Percentiles rank a stretch among this genome's conserved stretches.
Evolutionary conservation across 202 grass and related monocot species (phyloP).

Genomic region (Digitaria exilis): DNA sequence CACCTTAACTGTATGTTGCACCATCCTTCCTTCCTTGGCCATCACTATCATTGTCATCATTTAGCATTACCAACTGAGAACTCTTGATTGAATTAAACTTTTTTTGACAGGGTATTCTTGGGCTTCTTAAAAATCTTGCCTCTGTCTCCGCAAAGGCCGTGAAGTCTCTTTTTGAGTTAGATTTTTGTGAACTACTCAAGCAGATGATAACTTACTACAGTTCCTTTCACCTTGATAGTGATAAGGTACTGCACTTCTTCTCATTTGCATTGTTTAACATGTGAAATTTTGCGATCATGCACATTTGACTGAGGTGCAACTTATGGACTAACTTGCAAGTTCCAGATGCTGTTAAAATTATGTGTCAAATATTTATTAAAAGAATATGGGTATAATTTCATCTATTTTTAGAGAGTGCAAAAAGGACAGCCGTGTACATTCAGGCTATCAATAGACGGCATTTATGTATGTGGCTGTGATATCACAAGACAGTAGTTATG

Average conservation of each 20-base stretch:
- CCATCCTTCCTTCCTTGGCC: neutral
- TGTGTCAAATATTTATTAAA: neutral
- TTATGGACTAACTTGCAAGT: neutral
- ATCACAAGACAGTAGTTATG: slow-evolving; percentile 1
- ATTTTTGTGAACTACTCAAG: slow-evolving; percentile 46
- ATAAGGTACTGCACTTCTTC: slow-evolving; percentile 46
- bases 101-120: slow-evolving; percentile 46
- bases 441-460: neutral
- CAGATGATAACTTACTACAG: slow-evolving; percentile 47
- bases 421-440: neutral
- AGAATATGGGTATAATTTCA: neutral
- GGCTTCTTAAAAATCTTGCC: slow-evolving; percentile 44
- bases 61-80: neutral
- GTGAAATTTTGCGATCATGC: neutral
- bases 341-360: neutral
- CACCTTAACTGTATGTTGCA: slow-evolving; percentile 47
- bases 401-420: slow-evolving; percentile 7
- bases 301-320: neutral
- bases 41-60: neutral
- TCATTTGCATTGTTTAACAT: neutral
- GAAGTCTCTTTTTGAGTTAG: slow-evolving; percentile 51
- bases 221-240: neutral
- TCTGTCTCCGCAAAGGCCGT: slow-evolving; percentile 48
- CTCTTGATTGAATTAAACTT: neutral
- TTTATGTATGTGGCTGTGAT: slow-evolving; percentile 1